Percentiles rank a stretch among this genome's conserved stretches.
These are phyloP conservation scores for Cordia subcordata DNA, from an alignment of 257 asterid genomes.

Conservation along the genomic window DNA sequence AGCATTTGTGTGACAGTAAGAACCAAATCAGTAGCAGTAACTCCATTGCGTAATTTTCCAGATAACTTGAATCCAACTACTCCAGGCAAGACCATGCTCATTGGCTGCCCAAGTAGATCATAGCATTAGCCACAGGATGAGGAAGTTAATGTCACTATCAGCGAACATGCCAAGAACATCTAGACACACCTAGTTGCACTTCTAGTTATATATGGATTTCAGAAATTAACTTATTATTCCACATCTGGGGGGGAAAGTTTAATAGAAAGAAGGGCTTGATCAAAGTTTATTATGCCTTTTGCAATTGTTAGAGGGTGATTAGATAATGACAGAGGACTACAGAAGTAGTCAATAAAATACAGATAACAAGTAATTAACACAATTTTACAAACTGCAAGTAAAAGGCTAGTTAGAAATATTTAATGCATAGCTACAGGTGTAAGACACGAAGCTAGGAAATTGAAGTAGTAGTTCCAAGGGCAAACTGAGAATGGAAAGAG, in stretches of 20 bases:
- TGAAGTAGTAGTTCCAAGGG: too few relatives aligned
- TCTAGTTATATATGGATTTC: not conserved
- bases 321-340: too few relatives aligned
- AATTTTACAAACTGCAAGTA: too few relatives aligned
- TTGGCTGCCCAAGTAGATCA: conserved; percentile 49
- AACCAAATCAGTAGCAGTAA: conserved; percentile 87
- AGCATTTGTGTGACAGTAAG: conserved; percentile 81
- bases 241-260: too few relatives aligned
- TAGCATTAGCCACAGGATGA: not conserved
- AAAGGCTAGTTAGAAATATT: not conserved
- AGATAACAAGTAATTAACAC: not conserved
- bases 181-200: not conserved
- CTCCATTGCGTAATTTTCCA: conserved; percentile 72
- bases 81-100: conserved; percentile 96
- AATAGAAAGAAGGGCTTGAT: too few relatives aligned
- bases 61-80: conserved; percentile 92
- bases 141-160: too few relatives aligned
- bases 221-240: not conserved
- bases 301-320: too few relatives aligned
- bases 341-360: not conserved
- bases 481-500: too few relatives aligned
- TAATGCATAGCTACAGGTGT: not conserved
- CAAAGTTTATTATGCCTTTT: too few relatives aligned
- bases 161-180: too few relatives aligned
- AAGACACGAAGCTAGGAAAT: not conserved